Percentiles rank a stretch among this genome's conserved stretches.
phyloP scores from a whole-genome alignment of 768 basidiomycete genomes.

The Erythrobasidium yunnanense region DNA sequence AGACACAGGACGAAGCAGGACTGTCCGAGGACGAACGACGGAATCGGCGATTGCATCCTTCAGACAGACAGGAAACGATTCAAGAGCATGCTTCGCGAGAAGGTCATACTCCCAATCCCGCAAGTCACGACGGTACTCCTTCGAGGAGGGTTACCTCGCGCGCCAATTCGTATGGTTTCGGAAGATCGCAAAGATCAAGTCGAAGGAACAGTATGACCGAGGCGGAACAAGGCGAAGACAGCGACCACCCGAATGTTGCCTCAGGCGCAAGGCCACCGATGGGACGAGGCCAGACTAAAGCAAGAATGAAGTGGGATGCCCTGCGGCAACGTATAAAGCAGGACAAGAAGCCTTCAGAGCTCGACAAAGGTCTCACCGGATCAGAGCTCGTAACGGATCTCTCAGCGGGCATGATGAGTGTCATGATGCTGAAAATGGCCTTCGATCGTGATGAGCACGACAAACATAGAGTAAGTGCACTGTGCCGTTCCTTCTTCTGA shows the following conservation, averaged over 20 bases:
- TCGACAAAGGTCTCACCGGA: slow-evolving; percentile 12
- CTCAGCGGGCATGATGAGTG: slow-evolving; percentile 59
- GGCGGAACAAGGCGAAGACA: background rate
- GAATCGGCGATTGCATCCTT: background rate
- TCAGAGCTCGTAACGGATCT: slow-evolving; percentile 31
- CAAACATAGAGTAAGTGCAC: slow-evolving; percentile 50
- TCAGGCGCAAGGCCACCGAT: no score
- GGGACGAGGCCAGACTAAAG: slow-evolving; percentile 5
- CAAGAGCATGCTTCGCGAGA: background rate
- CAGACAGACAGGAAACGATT: background rate
- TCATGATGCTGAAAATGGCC: slow-evolving; percentile 58
- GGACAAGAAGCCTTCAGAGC: slow-evolving; percentile 28
- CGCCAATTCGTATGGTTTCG: background rate
- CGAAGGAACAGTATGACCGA: background rate
- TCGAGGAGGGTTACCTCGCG: background rate
- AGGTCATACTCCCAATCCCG: no score
- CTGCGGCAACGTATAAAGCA: slow-evolving; percentile 21
- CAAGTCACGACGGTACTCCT: no score
- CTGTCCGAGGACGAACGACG: background rate
- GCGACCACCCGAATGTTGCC: no score
- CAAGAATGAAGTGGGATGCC: slow-evolving; percentile 2
- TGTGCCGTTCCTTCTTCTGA: background rate
- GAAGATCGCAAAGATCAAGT: background rate
- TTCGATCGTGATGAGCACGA: slow-evolving; percentile 76
- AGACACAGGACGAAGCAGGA: background rate